Conservation (phyloP, 257 asterid species). For the Mentha longifolia region DNA sequence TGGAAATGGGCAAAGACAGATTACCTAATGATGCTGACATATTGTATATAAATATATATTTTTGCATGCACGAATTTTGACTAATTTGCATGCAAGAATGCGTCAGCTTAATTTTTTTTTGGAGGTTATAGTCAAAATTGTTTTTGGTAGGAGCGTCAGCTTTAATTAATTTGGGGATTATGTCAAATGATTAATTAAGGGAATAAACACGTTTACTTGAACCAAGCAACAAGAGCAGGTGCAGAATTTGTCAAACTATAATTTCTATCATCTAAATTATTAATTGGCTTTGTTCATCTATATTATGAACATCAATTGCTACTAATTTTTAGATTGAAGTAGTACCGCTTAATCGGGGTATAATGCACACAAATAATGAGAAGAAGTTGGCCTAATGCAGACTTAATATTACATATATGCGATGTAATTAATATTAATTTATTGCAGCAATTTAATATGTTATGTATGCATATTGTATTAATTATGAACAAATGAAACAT, state of each 20-base stretch:
- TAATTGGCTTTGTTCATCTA: neutral
- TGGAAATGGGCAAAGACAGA: slow-evolving; percentile 2
- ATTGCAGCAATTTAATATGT: no score
- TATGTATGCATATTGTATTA: no score
- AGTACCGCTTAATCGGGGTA: no score
- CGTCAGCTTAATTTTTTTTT: no score
- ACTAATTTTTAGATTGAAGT: no score
- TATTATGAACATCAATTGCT: neutral
- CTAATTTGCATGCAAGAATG: slow-evolving; percentile 13
- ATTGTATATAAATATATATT: neutral
- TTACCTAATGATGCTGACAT: slow-evolving; percentile 43
- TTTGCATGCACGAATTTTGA: slow-evolving; percentile 17
- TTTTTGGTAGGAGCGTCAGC: no score
- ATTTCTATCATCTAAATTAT: neutral
- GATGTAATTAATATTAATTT: no score
- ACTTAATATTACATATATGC: no score
- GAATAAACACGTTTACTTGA: neutral
- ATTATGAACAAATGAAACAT: no score
- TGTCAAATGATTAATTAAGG: slow-evolving; percentile 1
- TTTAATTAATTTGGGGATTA: neutral
- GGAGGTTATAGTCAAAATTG: no score
- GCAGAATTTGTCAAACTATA: slow-evolving; percentile 28
- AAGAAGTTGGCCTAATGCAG: no score
- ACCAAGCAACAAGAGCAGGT: slow-evolving; percentile 30
- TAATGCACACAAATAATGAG: no score